Evolutionary conservation across 2,329 filamentous ascomycete genomes (phyloP), one percentile per base, ranked within the genome.

Genomic region (Mycosphaerella arachidis): DNA sequence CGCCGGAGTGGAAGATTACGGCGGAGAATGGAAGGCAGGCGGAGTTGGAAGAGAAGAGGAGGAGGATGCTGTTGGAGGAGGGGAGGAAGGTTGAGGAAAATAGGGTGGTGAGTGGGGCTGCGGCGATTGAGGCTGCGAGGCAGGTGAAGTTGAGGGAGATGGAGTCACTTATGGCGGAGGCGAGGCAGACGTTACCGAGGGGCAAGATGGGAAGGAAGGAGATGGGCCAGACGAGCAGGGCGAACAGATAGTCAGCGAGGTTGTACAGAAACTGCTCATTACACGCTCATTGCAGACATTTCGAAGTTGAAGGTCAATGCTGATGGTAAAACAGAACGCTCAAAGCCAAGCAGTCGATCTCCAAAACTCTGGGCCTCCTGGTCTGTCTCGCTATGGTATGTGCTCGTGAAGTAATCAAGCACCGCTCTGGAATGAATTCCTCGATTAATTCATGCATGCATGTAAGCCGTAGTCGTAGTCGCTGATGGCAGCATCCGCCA

Each of bases 1-100:
- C 94, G 1, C 82, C 85, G 67, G 84, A 86, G 67, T 99, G 94
- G 94, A 84, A 83, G 60, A 77, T 99, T 81, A 92, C 89, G 1
- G 77, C 84, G 51, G 81, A 89, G 76, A 50, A 50, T n/a, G 46
- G 46, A n/a, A 82, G 91, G 64, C 83, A 81, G 71, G 73, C 78
- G 70, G 81, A 89, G 74, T 78, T 97, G 54, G 82, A 85, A n/a
- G 81, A 79, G 46, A 77, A 80, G 61, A 83, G 91, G 55, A 72
- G 79, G 61, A 73, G 81, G 71, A 72, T 78, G 24, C 72, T 81
- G 54, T 67, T 81, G 60, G 74, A 80, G 30, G 89, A 93, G 66
- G 74, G 82, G 62, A 62, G 77, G 68, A 83, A 77, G 70, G 74
- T 76, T 58, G 75, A 85, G 55, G 75, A 80, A 16, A 85, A 86